A percentile compares a stretch with the other conserved stretches of the same genome.
These are phyloP conservation scores for Colletotrichum trifolii DNA, from an alignment of 2,329 filamentous ascomycete genomes.

Conservation along the genomic window DNA sequence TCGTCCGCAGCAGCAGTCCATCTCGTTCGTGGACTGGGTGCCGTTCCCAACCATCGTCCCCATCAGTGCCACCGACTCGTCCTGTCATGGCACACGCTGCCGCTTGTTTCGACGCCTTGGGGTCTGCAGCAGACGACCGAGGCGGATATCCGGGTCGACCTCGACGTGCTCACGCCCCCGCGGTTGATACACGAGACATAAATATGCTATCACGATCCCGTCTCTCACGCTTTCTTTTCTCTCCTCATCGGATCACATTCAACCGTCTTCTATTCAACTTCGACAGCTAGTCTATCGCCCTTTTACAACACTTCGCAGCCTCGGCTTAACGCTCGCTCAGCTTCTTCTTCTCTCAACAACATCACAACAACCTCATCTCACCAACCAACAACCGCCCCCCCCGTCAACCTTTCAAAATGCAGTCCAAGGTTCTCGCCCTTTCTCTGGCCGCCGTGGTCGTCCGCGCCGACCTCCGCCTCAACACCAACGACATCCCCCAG, in stretches of 20 bases:
- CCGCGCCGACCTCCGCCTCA: constrained; percentile 47
- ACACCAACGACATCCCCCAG: constrained; percentile 48
- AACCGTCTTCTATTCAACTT: constrained; percentile 34
- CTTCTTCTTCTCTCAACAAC: background rate
- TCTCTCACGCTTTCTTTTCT: background rate
- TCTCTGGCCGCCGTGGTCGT: constrained; percentile 44
- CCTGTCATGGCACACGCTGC: constrained; percentile 27
- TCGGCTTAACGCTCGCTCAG: constrained; percentile 34
- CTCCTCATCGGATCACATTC: constrained; percentile 31
- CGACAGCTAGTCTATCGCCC: constrained; percentile 36
- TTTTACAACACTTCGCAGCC: constrained; percentile 25
- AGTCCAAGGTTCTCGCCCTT: constrained; percentile 42
- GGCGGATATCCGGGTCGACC: constrained; percentile 31
- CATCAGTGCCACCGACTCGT: constrained; percentile 23
- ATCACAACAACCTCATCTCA: background rate
- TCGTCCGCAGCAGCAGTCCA: constrained; percentile 22
- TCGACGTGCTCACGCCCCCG: constrained; percentile 13
- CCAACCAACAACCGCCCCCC: background rate
- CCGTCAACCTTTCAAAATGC: constrained; percentile 40
- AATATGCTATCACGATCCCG: constrained; percentile 36
- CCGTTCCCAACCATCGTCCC: background rate
- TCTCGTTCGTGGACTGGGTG: no score
- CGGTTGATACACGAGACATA: constrained; percentile 23
- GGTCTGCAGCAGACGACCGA: constrained; percentile 9
- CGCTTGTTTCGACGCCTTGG: constrained; percentile 28